Base-by-base conservation (phyloP, 108 stramenopile genomes). In the Nannochloropsis granulata region DNA sequence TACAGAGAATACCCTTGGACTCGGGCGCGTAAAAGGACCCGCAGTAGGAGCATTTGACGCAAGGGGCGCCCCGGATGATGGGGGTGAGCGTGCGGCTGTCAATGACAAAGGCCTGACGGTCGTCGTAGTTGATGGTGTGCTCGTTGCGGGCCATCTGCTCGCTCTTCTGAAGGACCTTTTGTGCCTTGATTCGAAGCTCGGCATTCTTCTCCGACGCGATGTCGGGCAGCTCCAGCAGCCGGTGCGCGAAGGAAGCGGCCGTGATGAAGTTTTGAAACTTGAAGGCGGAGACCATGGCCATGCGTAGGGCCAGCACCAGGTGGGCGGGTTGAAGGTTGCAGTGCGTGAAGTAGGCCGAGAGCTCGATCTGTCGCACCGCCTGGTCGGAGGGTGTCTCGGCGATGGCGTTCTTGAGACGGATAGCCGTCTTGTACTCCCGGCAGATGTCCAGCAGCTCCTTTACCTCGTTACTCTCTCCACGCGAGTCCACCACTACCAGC, bases 321-420 rank as follows among this genome's bases (percentile, higher is more conserved):
- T 99, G 99, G 23, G 94, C 93, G 23, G 99, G 97, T 85, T 97
- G 96, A 82, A 99, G 92, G 85, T 98, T 95, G 91, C 97, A 98
- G 91, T 97, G 97, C n/a, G 99, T 99, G 86, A 99, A 96, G 93
- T 98, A 98, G 12, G 99, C 99, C 26, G 97, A 93, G 21, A 99
- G 94, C 88, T 99, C 99, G 13, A 96, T 95, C 26, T 92, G 89
- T 81, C 97, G 93, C 16, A 94, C 94, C 78, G 94, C 93, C 82
- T 96, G 94, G 11, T 86, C 83, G 13, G 86, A 91, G 25, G 90
- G 89, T 23, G 90, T 90, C 12, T 24, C 44, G 0, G 91, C 82
- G 86, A 95, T 95, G 43, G 94, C 95, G 44, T 87, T 91, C 92
- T 97, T 97, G 88, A 99, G 91, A 23, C 96, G 93, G 86, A 98